Evolutionary conservation across 306 rosid genomes (phyloP).

Genomic region (Luffa acutangula): DNA sequence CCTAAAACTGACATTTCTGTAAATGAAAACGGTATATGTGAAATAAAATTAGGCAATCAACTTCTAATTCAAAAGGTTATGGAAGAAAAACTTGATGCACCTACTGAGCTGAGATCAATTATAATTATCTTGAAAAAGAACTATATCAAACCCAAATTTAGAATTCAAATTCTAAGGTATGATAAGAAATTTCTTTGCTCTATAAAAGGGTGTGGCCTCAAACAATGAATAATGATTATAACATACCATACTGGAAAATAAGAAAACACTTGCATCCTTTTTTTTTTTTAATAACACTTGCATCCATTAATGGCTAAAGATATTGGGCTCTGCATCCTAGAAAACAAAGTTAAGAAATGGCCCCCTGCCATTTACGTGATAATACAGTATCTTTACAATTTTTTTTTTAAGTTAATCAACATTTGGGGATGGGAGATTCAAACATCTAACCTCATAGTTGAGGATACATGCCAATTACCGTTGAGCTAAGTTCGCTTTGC

Average conservation of each 20-base stretch:
- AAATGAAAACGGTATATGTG: not conserved
- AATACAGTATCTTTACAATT: not conserved
- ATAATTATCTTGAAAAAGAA: not conserved
- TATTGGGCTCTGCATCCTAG: not conserved
- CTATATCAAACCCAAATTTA: not conserved
- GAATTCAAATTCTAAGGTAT: not conserved
- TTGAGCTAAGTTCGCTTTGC: too few species aligned
- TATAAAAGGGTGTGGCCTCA: not conserved
- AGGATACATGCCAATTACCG: too few species aligned
- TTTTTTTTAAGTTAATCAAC: too few species aligned
- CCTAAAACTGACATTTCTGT: conserved; percentile 46
- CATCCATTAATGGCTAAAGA: not conserved
- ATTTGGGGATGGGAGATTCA: too few species aligned
- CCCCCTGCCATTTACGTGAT: not conserved
- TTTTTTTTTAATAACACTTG: too few species aligned
- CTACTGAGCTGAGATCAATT: not conserved
- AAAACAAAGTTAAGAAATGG: not conserved
- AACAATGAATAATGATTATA: not conserved
- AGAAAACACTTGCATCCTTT: not conserved
- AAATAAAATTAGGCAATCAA: not conserved
- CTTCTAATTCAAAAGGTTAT: not conserved
- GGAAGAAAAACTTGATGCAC: not conserved
- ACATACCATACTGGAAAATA: not conserved
- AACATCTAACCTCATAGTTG: too few species aligned
- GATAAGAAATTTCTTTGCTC: not conserved